Percentiles rank a stretch among this genome's conserved stretches.
phyloP scores from a whole-genome alignment of 139 green algal genomes.

The Desmodesmus armatus region DNA sequence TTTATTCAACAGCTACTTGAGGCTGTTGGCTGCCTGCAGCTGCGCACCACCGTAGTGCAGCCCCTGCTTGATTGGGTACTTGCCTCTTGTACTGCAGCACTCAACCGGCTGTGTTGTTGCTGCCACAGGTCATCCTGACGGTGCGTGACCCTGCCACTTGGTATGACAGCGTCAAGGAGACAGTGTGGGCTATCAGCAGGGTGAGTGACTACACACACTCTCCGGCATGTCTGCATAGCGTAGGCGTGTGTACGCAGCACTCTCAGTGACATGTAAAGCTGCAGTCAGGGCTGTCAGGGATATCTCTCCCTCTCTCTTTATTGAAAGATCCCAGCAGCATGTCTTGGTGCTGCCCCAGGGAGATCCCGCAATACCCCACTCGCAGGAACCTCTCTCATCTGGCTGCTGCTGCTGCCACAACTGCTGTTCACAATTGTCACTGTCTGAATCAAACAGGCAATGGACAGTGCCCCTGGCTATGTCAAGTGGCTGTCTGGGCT shows the following conservation, averaged over 20 bases:
- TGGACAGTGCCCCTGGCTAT: background rate
- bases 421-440: background rate
- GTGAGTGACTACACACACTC: too few relatives aligned
- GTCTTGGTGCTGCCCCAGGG: too few relatives aligned
- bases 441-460: background rate
- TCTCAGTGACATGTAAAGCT: background rate
- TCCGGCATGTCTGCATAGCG: too few relatives aligned
- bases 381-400: background rate
- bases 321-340: too few relatives aligned
- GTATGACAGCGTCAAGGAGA: conserved; percentile 27
- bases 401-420: background rate
- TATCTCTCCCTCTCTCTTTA: too few relatives aligned
- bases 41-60: too few relatives aligned
- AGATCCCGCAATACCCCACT: too few relatives aligned
- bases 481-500: background rate
- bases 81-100: too few relatives aligned
- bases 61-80: too few relatives aligned
- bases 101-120: too few relatives aligned
- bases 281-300: too few relatives aligned
- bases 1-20: background rate
- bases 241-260: background rate
- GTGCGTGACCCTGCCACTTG: conserved; percentile 43
- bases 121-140: conserved; percentile 32
- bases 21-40: background rate
- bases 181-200: conserved; percentile 24